Base-by-base conservation (phyloP, 768 basidiomycete genomes). In the Epithele typhae region DNA sequence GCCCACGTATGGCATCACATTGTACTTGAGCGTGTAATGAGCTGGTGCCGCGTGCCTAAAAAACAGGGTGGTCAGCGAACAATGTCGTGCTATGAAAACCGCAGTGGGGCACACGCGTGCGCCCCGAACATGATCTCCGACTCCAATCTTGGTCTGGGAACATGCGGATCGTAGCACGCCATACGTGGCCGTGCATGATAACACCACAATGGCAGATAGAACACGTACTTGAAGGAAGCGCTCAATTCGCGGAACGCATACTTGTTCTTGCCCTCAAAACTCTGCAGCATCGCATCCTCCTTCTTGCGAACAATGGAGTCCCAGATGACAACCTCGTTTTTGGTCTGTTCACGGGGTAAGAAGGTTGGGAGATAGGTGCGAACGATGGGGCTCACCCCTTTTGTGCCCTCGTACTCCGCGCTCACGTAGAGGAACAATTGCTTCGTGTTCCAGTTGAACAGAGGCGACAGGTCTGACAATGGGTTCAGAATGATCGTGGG, bases 381-480 rank as follows among this genome's bases (percentile, higher is more conserved):
- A 41, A 25, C 14, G 27, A 7, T 14, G 27, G 7, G 32, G 65
- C 87, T 68, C 61, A 92, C 92, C 38, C 88, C 82, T 63, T 84
- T 68, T 0, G 73, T 64, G 45, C 82, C 87, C 25, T 73, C 74
- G 61, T 92, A 94, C 63, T 94, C 90, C 0, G 88, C 92, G 56
- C 83, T 79, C 25, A 95, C 76, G 59, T 89, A 92, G 11, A 94
- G 64, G 63, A 95, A 94, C 10, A 95, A 60, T 61, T 95, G 92
- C 66, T 95, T 95, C n/a, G 92, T 94, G 65, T 95, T 95, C 92
- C 92, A 95, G 67, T 93, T 71, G 68, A 93, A 95, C 24, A 95
- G 72, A 11, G 92, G 80, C 8, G 78, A 71, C 4, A 95, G 71
- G 67, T 95, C 92, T 92, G 53, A 38, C 27, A n/a, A 30, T 30